phyloP scores from a whole-genome alignment of 768 basidiomycete genomes.

The Tricholoma terreum region DNA sequence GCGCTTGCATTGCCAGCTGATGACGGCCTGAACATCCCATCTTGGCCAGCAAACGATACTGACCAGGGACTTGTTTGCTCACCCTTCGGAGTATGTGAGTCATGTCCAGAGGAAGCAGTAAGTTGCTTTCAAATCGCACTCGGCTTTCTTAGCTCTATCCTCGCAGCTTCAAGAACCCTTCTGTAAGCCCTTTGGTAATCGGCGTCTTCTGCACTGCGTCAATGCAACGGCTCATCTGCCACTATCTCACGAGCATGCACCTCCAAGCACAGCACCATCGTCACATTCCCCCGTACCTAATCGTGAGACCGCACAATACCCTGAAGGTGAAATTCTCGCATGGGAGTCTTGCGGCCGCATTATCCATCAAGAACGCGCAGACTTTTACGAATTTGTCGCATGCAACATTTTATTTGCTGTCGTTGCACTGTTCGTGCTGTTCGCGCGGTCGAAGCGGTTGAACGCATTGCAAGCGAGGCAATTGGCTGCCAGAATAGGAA shows the following conservation, averaged over 20 bases:
- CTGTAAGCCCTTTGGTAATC: slow-evolving; percentile 95
- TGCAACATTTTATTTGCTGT: slow-evolving; percentile 75
- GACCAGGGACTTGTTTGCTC: slow-evolving; percentile 38
- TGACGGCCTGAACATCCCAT: slow-evolving; percentile 7
- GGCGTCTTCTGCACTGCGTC: slow-evolving; percentile 82
- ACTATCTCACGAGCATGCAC: slow-evolving; percentile 17
- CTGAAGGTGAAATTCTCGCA: slow-evolving; percentile 64
- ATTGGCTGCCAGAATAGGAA: slow-evolving; percentile 83
- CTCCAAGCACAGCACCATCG: slow-evolving; percentile 13
- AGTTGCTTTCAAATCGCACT: slow-evolving; percentile 21
- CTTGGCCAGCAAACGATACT: slow-evolving; percentile 24
- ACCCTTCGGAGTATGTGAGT: slow-evolving; percentile 58
- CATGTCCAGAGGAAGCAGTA: slow-evolving; percentile 63
- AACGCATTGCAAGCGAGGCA: slow-evolving; percentile 75
- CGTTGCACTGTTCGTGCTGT: slow-evolving; percentile 61
- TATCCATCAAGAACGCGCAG: slow-evolving; percentile 69
- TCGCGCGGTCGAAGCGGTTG: slow-evolving; percentile 65
- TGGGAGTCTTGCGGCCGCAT: slow-evolving; percentile 96
- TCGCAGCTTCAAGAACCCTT: slow-evolving; percentile 78
- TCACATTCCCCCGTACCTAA: slow-evolving; percentile 19
- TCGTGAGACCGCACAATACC: slow-evolving; percentile 16
- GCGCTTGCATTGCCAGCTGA: slow-evolving; percentile 10
- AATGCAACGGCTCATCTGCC: slow-evolving; percentile 30
- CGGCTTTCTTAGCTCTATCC: slow-evolving; percentile 1
- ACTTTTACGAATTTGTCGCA: slow-evolving; percentile 90